Conservation (phyloP, 257 asterid genomes). For the Henckelia pumila region DNA sequence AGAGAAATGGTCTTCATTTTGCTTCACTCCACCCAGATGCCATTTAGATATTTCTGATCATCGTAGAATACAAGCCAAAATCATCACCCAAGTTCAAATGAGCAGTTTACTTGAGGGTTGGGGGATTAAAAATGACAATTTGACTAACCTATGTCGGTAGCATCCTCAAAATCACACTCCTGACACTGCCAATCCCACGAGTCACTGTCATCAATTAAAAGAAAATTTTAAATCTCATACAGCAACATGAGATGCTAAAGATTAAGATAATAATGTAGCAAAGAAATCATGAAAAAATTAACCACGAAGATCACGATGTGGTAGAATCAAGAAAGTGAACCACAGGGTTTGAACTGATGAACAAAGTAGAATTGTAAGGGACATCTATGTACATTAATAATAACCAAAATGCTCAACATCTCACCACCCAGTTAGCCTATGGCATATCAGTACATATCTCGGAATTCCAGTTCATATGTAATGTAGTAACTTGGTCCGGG, state of each 20-base stretch:
- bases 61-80: constrained; percentile 20
- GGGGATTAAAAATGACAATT: neutral
- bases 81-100: constrained; percentile 8
- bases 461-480: neutral
- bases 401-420: neutral
- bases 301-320: neutral
- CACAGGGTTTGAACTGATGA: neutral
- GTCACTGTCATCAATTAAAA: constrained; percentile 39
- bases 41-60: constrained; percentile 49
- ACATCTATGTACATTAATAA: neutral
- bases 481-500: neutral
- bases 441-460: neutral
- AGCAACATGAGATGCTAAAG: constrained; percentile 3
- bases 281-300: neutral
- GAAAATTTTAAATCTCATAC: constrained; percentile 18
- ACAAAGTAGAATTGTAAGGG: constrained; percentile 7
- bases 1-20: constrained; percentile 42
- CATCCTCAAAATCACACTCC: constrained; percentile 54
- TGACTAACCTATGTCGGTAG: constrained; percentile 46
- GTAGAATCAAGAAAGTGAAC: neutral
- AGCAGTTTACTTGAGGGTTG: neutral
- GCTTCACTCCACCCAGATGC: constrained; percentile 39
- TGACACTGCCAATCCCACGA: constrained; percentile 72
- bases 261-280: neutral
- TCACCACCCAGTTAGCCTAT: neutral